A percentile compares a stretch with the other conserved stretches of the same genome.
These are phyloP conservation scores for Flaveria bidentis DNA, from an alignment of 129 eudicot genomes.

Conservation along the genomic window DNA sequence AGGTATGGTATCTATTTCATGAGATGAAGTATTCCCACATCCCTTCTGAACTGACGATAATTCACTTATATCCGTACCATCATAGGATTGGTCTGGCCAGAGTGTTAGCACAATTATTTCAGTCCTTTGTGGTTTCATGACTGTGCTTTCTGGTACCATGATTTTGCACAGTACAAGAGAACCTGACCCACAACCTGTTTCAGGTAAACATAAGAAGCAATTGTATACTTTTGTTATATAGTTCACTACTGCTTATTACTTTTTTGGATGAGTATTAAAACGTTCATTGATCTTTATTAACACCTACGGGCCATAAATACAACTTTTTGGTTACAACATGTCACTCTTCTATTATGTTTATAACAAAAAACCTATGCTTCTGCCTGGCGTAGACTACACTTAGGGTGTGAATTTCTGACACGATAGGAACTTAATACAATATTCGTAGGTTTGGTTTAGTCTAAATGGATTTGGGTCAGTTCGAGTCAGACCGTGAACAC, in stretches of 20 bases:
- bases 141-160: constrained; percentile 88
- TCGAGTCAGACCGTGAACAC: no score
- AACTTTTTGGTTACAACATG: background rate
- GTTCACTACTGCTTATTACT: background rate
- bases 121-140: constrained; percentile 86
- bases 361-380: background rate
- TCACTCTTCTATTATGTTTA: background rate
- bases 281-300: background rate
- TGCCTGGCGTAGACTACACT: no score
- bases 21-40: background rate
- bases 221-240: background rate
- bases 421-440: background rate
- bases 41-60: background rate
- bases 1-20: constrained; percentile 40
- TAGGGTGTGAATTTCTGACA: background rate
- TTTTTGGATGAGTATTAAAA: background rate
- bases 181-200: constrained; percentile 54
- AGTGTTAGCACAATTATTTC: constrained; percentile 76
- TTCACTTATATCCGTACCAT: background rate
- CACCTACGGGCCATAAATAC: background rate
- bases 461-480: no score
- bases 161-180: constrained; percentile 87
- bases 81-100: constrained; percentile 93
- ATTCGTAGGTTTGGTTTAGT: no score
- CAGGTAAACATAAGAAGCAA: constrained; percentile 45